phyloP scores from a whole-genome alignment of 208 protist genomes.

The Vickermania ingenoplastis region DNA sequence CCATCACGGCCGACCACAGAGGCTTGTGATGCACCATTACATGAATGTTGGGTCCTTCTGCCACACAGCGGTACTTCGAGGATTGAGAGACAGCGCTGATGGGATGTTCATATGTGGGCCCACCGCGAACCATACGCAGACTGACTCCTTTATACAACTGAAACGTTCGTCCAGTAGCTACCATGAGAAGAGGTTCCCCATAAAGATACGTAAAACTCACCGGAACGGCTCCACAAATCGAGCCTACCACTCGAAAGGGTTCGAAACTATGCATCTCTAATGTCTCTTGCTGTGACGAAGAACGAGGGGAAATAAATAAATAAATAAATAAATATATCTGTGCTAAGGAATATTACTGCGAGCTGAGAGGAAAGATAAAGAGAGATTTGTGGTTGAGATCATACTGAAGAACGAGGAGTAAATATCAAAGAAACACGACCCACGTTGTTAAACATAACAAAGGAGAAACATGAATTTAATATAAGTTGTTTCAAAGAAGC shows the following conservation, averaged over 20 bases:
- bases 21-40: slow-evolving; percentile 73
- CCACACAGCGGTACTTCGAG: slow-evolving; percentile 73
- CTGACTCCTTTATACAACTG: slow-evolving; percentile 80
- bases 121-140: slow-evolving; percentile 70
- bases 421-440: no score
- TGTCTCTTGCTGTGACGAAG: slow-evolving; percentile 4
- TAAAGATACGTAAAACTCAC: slow-evolving; percentile 63
- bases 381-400: no score
- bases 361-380: no score
- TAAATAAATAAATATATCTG: no score
- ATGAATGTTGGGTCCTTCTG: slow-evolving; percentile 68
- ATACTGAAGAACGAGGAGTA: no score
- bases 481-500: no score
- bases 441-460: no score
- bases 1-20: slow-evolving; percentile 54
- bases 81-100: slow-evolving; percentile 62
- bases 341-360: no score
- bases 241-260: slow-evolving; percentile 77
- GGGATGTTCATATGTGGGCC: slow-evolving; percentile 44
- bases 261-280: slow-evolving; percentile 54
- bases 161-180: slow-evolving; percentile 70
- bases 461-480: no score
- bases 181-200: slow-evolving; percentile 69
- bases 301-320: neutral
- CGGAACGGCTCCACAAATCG: slow-evolving; percentile 61